Evolutionary conservation across 805 yeast genomes (phyloP), one percentile per base, ranked within the genome.

Genomic region (Komagataella populi): DNA sequence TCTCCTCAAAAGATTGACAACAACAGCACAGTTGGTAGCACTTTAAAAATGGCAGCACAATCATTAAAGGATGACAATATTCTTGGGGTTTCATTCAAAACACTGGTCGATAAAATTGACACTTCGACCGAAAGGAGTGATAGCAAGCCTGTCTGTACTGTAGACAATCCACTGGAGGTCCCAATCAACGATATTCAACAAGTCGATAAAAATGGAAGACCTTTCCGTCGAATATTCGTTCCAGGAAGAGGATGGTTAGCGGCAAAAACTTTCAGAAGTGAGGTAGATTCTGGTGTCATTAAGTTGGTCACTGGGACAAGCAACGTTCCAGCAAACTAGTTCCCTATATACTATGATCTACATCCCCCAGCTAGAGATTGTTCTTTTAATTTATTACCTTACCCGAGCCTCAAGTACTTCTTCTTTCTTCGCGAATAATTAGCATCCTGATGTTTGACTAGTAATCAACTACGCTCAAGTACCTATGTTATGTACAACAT

Each of bases 171-270:
- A 39, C 18, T 20, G n/a, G 47, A 45, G 16, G 47, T 22, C n/a
- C 16, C 47, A 6, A n/a, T 47, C 6, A 47, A 36, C 23, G 46
- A 14, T 14, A 20, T 43, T 5, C 49, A 12, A 44, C 51, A 30
- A n/a, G 50, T 54, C 1, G 76, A 71, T 54, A 61, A 59, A 44
- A 60, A 67, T 46, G 77, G 77, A 0, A 68, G 66, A 46, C 69
- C 67, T 5, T 70, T 68, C 49, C 64, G 73, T 48, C 57, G 83
- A 39, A 58, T 75, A 2, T 74, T 70, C 53, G 65, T 77, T 36
- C 80, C 78, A 1, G 72, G 71, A 8, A 59, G 71, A 46, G 81
- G 83, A 0, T 77, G 83, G 83, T 63, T 72, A 1, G 60, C 74
- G 6, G 55, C 63, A n/a, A 63, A 57, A 44, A 61, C 55, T 49